Evolutionary conservation across 768 basidiomycete species (phyloP).

Genomic region (Phlebiopsis gigantea): DNA sequence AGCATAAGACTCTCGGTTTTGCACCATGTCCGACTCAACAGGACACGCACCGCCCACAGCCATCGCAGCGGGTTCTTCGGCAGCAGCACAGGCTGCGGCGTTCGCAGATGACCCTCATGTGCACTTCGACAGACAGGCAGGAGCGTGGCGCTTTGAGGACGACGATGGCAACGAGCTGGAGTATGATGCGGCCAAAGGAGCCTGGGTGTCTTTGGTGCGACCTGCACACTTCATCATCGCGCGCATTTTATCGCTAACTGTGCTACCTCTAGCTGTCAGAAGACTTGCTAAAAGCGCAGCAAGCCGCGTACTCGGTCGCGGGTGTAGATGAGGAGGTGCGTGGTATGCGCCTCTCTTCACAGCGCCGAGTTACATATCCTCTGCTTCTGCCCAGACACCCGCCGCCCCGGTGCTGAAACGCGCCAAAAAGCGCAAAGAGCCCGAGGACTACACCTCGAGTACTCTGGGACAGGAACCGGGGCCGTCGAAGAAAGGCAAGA

Average conservation of each 20-base stretch:
- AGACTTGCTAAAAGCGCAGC: conserved; percentile 81
- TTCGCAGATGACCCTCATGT: conserved; percentile 82
- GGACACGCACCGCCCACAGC: conserved; percentile 17
- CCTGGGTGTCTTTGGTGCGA: conserved; percentile 82
- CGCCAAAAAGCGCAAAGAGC: conserved; percentile 73
- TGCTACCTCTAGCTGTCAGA: conserved; percentile 67
- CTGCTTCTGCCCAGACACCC: conserved; percentile 51
- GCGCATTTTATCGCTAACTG: too few relatives aligned
- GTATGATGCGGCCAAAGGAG: conserved; percentile 69
- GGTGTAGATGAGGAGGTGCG: conserved; percentile 94
- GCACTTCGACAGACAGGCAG: conserved; percentile 68
- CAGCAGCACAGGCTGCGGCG: conserved; percentile 52
- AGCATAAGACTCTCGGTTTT: too few relatives aligned
- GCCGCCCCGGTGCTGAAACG: conserved; percentile 82
- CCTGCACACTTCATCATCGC: background rate
- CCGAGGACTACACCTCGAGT: conserved; percentile 64
- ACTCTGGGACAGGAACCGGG: conserved; percentile 39
- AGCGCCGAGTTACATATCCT: background rate
- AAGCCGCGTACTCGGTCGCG: conserved; percentile 87
- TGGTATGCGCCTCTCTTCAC: conserved; percentile 1
- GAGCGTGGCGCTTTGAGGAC: conserved; percentile 86
- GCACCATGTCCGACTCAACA: conserved; percentile 7
- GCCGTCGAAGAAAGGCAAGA: conserved; percentile 45
- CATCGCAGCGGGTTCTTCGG: conserved; percentile 47
- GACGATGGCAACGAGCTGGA: conserved; percentile 90